These are phyloP conservation scores for Coemansia interrupta DNA, from an alignment of 192 early-diverging fungal genomes.

Conservation along the genomic window DNA sequence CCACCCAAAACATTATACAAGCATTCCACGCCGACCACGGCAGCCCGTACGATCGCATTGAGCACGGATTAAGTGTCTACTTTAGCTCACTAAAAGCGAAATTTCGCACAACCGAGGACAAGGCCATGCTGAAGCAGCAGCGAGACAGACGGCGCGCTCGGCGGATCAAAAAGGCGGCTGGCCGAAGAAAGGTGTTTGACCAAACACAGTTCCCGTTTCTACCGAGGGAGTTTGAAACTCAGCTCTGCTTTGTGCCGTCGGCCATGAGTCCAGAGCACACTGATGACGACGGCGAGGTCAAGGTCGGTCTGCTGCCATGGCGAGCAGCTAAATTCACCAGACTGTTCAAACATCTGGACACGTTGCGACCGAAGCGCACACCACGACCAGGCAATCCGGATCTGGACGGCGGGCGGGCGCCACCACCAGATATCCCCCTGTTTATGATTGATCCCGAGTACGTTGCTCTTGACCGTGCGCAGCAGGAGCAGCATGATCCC, in stretches of 20 bases:
- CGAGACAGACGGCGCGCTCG: slow-evolving; percentile 45
- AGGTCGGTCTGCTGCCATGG: slow-evolving; percentile 46
- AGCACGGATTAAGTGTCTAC: slow-evolving; percentile 51
- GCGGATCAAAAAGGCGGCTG: slow-evolving; percentile 43
- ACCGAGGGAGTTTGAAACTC: slow-evolving; percentile 27
- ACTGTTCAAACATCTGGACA: slow-evolving; percentile 43
- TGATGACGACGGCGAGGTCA: slow-evolving; percentile 48
- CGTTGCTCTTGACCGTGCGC: slow-evolving; percentile 24
- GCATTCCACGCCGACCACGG: slow-evolving; percentile 29
- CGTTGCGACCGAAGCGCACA: slow-evolving; percentile 49
- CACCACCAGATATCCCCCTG: slow-evolving; percentile 32
- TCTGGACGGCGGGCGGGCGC: slow-evolving; percentile 20
- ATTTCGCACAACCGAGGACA: slow-evolving; percentile 48
- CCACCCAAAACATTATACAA: slow-evolving; percentile 42
- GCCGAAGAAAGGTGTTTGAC: slow-evolving; percentile 45
- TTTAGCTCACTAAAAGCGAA: slow-evolving; percentile 54
- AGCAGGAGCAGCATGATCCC: slow-evolving; percentile 16
- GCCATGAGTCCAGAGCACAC: slow-evolving; percentile 53
- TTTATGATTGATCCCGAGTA: slow-evolving; percentile 39
- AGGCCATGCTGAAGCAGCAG: slow-evolving; percentile 54
- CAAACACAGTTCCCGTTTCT: slow-evolving; percentile 43
- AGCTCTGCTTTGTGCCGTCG: slow-evolving; percentile 34
- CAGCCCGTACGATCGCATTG: slow-evolving; percentile 39
- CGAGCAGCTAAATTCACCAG: slow-evolving; percentile 27
- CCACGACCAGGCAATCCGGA: slow-evolving; percentile 30